These are phyloP conservation scores for Solanum piurae DNA, from an alignment of 257 asterid genomes.

Conservation along the genomic window DNA sequence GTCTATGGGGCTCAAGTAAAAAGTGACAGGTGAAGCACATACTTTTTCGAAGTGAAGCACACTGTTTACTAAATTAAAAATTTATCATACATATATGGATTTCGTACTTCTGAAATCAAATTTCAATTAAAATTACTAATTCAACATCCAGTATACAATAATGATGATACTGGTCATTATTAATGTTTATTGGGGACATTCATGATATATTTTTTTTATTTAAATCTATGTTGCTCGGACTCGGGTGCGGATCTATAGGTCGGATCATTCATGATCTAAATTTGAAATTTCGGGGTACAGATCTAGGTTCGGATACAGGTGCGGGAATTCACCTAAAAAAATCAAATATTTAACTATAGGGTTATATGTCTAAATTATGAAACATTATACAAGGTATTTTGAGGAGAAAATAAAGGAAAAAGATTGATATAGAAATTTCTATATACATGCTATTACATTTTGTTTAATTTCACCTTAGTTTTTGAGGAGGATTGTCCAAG, in stretches of 20 bases:
- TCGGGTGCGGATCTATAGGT: not conserved
- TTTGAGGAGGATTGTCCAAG: no score
- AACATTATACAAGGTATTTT: no score
- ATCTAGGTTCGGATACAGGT: not conserved
- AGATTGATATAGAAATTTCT: not conserved
- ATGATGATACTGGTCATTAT: not conserved
- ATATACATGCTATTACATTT: not conserved
- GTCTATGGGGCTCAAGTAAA: not conserved
- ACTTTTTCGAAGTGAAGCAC: not conserved
- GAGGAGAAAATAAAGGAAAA: not conserved
- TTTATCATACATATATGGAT: not conserved
- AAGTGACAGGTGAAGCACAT: not conserved
- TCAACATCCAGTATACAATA: not conserved
- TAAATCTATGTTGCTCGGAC: not conserved
- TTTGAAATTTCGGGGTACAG: not conserved
- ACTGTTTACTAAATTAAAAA: not conserved
- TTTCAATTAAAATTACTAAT: not conserved
- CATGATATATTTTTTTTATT: not conserved
- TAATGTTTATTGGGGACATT: not conserved
- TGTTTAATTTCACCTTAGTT: not conserved
- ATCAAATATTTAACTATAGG: no score
- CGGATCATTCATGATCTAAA: not conserved
- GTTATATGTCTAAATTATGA: no score
- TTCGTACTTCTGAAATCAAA: not conserved
- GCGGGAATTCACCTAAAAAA: no score